These are phyloP conservation scores for Acer yangbiense DNA, from an alignment of 345 rosid species.

Conservation along the genomic window DNA sequence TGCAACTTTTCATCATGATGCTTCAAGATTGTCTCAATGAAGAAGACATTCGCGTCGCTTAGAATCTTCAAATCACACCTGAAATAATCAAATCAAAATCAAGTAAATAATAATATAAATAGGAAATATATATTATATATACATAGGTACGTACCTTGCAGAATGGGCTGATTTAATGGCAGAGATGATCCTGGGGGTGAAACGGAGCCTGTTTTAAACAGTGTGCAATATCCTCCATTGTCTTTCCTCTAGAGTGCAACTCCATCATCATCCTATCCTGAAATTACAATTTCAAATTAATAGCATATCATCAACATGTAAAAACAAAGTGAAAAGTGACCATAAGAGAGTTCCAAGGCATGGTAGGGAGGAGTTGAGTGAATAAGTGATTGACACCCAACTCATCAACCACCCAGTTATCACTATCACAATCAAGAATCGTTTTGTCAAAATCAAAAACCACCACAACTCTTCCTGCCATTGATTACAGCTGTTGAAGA, in stretches of 20 bases:
- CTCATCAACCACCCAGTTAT: slow-evolving; percentile 30
- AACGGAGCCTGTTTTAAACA: slow-evolving; percentile 22
- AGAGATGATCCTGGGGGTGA: slow-evolving; percentile 23
- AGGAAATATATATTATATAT: no score
- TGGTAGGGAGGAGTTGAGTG: neutral
- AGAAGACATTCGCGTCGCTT: slow-evolving; percentile 34
- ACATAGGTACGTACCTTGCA: slow-evolving; percentile 4
- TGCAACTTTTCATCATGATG: slow-evolving; percentile 21
- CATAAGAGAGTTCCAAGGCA: slow-evolving; percentile 4
- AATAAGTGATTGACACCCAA: slow-evolving; percentile 21
- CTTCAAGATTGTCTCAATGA: slow-evolving; percentile 31
- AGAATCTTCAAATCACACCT: slow-evolving; percentile 32
- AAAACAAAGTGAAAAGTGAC: neutral
- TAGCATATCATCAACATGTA: neutral
- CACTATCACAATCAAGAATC: slow-evolving; percentile 30
- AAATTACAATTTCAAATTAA: neutral
- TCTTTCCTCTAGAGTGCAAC: slow-evolving; percentile 22
- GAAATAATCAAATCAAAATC: no score
- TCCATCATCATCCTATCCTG: slow-evolving; percentile 38
- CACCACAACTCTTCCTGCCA: slow-evolving; percentile 15
- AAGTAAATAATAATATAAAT: no score
- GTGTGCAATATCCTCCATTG: slow-evolving; percentile 29
- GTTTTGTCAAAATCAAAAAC: slow-evolving; percentile 41
- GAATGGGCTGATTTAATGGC: slow-evolving; percentile 31
- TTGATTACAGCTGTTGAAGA: neutral